Percentiles rank a stretch among this genome's conserved stretches.
phyloP scores from a whole-genome alignment of 495 filamentous ascomycete species.

The Paragyromitra xinjiangensis region DNA sequence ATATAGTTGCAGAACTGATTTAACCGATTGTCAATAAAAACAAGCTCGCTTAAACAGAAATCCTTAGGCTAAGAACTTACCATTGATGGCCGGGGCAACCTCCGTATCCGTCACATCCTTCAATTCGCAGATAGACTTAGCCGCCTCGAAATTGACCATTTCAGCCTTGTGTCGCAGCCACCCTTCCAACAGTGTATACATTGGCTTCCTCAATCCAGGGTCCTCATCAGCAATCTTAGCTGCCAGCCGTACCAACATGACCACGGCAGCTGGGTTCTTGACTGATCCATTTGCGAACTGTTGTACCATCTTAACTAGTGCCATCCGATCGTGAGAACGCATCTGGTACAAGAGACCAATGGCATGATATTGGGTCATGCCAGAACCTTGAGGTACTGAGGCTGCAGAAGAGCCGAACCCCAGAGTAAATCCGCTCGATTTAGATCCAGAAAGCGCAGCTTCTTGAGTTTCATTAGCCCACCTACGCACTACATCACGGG shows the following conservation, averaged over 20 bases:
- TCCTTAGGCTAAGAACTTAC: slow-evolving; percentile 27
- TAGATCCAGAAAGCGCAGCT: slow-evolving; percentile 88
- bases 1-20: slow-evolving; percentile 84
- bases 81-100: slow-evolving; percentile 88
- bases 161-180: slow-evolving; percentile 99
- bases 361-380: slow-evolving; percentile 98
- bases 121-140: slow-evolving; percentile 96
- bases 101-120: slow-evolving; percentile 91
- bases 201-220: slow-evolving; percentile 82
- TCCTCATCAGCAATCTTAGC: slow-evolving; percentile 97
- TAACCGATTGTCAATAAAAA: slow-evolving; percentile 4
- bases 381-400: slow-evolving; percentile 60
- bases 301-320: slow-evolving; percentile 99
- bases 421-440: slow-evolving; percentile 84
- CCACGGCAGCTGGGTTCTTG: slow-evolving; percentile 90
- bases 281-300: slow-evolving; percentile 91
- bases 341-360: slow-evolving; percentile 98
- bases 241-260: slow-evolving; percentile 91
- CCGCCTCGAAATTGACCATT: slow-evolving; percentile 99
- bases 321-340: slow-evolving; percentile 97
- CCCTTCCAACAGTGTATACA: slow-evolving; percentile 93
- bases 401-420: slow-evolving; percentile 77
- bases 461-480: slow-evolving; percentile 99
- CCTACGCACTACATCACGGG: slow-evolving; percentile 91
- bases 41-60: neutral